A percentile compares a stretch with the other conserved stretches of the same genome.
These are phyloP conservation scores for Lepidium campestre DNA, from an alignment of 441 rosid species.

Conservation along the genomic window DNA sequence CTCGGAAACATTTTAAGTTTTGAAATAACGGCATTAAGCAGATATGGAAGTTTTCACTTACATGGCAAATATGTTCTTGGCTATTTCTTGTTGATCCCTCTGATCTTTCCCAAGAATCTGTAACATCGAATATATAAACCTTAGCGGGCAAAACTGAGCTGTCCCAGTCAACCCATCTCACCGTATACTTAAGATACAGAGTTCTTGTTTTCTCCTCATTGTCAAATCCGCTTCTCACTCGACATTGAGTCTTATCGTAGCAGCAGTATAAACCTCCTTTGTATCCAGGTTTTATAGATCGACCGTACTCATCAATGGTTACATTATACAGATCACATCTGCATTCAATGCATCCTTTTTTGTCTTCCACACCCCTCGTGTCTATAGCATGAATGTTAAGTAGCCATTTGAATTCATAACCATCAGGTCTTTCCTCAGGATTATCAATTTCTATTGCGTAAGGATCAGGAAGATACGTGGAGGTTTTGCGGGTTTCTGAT, in stretches of 20 bases:
- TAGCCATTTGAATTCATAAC: slow-evolving; percentile 66
- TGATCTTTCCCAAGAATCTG: slow-evolving; percentile 50
- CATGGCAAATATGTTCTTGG: slow-evolving; percentile 52
- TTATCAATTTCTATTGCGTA: slow-evolving; percentile 75
- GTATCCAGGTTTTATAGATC: slow-evolving; percentile 47
- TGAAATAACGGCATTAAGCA: background rate
- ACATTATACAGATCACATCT: slow-evolving; percentile 69
- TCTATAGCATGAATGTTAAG: slow-evolving; percentile 86
- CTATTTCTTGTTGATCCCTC: slow-evolving; percentile 30
- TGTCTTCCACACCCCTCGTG: slow-evolving; percentile 68
- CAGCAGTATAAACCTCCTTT: slow-evolving; percentile 70
- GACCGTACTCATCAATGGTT: slow-evolving; percentile 46
- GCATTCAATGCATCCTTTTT: slow-evolving; percentile 76
- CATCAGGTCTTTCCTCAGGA: slow-evolving; percentile 57
- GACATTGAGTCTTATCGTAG: slow-evolving; percentile 65
- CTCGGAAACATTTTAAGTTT: background rate
- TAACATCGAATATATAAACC: slow-evolving; percentile 65
- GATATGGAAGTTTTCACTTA: slow-evolving; percentile 7
- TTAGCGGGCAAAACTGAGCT: slow-evolving; percentile 50
- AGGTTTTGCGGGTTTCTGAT: slow-evolving; percentile 76
- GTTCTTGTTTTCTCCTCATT: slow-evolving; percentile 39
- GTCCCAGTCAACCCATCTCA: slow-evolving; percentile 75
- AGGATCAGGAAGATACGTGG: slow-evolving; percentile 67
- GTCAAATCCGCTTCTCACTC: slow-evolving; percentile 44
- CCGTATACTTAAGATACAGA: slow-evolving; percentile 57